A percentile compares a stretch with the other conserved stretches of the same genome.
Evolutionary conservation across 1,284 basidiomycete genomes (phyloP).

Genomic region (Ganoderma meredithae): DNA sequence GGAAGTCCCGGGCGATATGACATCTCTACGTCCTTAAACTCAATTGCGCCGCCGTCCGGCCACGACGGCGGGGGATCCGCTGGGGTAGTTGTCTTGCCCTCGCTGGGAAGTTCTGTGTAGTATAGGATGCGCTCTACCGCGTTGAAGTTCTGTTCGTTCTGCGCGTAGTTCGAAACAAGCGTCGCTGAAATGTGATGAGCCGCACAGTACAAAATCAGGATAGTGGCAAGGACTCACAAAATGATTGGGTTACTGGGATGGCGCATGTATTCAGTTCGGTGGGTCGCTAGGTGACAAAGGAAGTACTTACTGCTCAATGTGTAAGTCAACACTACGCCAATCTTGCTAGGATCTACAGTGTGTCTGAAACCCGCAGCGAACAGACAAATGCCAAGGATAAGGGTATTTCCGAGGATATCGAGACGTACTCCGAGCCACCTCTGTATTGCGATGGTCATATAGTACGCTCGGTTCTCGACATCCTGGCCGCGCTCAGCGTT

Average conservation of each 20-base stretch:
- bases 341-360: constrained; percentile 56
- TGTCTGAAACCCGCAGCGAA: constrained; percentile 66
- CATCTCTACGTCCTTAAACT: constrained; percentile 69
- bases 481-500: constrained; percentile 60
- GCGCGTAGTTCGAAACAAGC: constrained; percentile 63
- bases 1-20: constrained; percentile 78
- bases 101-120: constrained; percentile 61
- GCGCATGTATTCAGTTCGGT: constrained; percentile 6
- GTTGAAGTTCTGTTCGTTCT: constrained; percentile 77
- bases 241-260: constrained; percentile 57
- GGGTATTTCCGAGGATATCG: constrained; percentile 73
- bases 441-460: constrained; percentile 76
- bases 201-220: neutral
- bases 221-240: constrained; percentile 50
- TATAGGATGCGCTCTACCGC: constrained; percentile 72
- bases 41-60: constrained; percentile 70
- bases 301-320: constrained; percentile 60
- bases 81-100: constrained; percentile 51
- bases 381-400: constrained; percentile 78
- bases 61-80: constrained; percentile 67
- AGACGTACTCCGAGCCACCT: constrained; percentile 68
- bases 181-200: constrained; percentile 47
- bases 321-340: constrained; percentile 72
- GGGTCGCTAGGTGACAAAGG: neutral
- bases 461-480: constrained; percentile 78